Evolutionary conservation across 768 basidiomycete genomes (phyloP).

Genomic region (Leccinum aurantiacum): DNA sequence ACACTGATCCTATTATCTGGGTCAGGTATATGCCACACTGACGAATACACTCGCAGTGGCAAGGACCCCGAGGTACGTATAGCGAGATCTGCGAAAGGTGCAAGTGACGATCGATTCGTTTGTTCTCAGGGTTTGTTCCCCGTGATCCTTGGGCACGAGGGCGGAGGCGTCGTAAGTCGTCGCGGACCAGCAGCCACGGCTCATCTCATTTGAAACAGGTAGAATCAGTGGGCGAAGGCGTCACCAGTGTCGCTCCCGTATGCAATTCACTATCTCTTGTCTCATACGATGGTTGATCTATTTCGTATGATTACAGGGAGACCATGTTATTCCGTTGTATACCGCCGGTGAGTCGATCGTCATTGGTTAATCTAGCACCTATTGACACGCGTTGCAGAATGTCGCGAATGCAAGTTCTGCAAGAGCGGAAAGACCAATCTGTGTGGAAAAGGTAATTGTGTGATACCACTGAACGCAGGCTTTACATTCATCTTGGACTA

Average conservation of each 20-base stretch:
- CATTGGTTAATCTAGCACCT: not conserved
- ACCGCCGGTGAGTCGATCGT: slow-evolving; percentile 69
- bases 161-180: slow-evolving; percentile 76
- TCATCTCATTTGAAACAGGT: slow-evolving; percentile 52
- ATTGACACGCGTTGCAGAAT: slow-evolving; percentile 51
- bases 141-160: slow-evolving; percentile 93
- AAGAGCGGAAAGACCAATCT: slow-evolving; percentile 98
- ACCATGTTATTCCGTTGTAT: slow-evolving; percentile 97
- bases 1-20: not conserved
- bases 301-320: slow-evolving; percentile 50
- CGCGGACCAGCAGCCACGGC: not conserved
- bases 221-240: slow-evolving; percentile 95
- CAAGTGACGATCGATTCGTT: slow-evolving; percentile 4
- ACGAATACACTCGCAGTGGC: slow-evolving; percentile 95
- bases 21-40: slow-evolving; percentile 92
- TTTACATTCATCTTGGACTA: slow-evolving; percentile 1
- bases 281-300: not conserved
- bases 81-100: slow-evolving; percentile 5
- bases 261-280: slow-evolving; percentile 15
- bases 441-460: slow-evolving; percentile 76
- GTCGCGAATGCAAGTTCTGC: slow-evolving; percentile 98
- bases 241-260: slow-evolving; percentile 70
- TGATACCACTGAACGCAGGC: not conserved
- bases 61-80: slow-evolving; percentile 84
- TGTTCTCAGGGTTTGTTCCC: slow-evolving; percentile 76